Evolutionary conservation across 371 early-diverging fungal genomes (phyloP), one percentile per base, ranked within the genome.

Genomic region (Capillidium heterosporum): DNA sequence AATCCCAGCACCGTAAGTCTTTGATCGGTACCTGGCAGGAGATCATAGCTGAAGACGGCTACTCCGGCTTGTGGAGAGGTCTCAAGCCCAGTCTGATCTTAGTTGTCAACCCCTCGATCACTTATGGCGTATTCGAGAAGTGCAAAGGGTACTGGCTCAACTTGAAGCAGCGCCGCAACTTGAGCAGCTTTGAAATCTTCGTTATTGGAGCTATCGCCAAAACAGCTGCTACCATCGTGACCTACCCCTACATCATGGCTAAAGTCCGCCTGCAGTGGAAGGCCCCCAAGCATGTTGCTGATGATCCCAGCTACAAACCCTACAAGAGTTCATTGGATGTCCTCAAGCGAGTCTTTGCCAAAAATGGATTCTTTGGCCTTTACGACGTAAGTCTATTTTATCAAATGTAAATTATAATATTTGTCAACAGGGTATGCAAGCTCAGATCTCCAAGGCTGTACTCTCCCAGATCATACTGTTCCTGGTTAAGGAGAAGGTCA

Each of bases 171-270:
- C 59, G 58, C 48, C 64, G 65, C 56, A 63, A 61, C 24, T 64
- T 93, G 65, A 72, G 82, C 17, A 73, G 90, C 23, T 76, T 77
- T 19, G 76, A 90, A 60, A 81, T 83, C 19, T 95, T 97, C 63
- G 63, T 84, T 60, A 80, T 89, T 27, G 95, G 94, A 19, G 95
- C 95, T 1, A 57, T 92, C 46, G 75, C 89, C 52, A 96, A 96
- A 67, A 87, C 94, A 0, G 63, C 95, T 62, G 97, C 95, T 4
- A 86, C 84, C 13, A 67, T 85, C 11, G 69, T 85, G 58, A 89
- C 85, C 10, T 89, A 92, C 62, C 95, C 97, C 27, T 95, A 94
- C 66, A 96, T 96, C 65, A 93, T 94, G 94, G 95, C 97, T 57
- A 96, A 96, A 64, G 88, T 89, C 15, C 74, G 91, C 54, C 75